These are phyloP conservation scores for Chlorencoelia australis DNA, from an alignment of 2,329 filamentous ascomycete genomes.

Conservation along the genomic window DNA sequence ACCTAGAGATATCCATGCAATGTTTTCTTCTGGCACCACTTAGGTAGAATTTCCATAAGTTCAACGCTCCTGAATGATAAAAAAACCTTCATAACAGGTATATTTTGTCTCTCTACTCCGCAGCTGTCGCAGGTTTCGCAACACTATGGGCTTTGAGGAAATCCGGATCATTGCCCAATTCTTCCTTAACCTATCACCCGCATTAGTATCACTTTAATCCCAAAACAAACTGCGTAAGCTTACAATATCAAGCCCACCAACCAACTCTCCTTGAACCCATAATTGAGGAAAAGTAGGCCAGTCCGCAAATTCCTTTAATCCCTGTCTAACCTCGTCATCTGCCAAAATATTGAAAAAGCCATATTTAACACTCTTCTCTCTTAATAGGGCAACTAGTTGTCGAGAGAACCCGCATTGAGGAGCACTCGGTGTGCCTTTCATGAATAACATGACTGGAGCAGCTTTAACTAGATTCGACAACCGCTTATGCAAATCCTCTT, in stretches of 20 bases:
- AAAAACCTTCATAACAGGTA: too few species aligned
- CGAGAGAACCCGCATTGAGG: slow-evolving; percentile 89
- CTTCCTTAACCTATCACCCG: slow-evolving; percentile 70
- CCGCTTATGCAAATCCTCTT: slow-evolving; percentile 77
- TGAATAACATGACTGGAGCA: slow-evolving; percentile 96
- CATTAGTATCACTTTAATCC: neutral
- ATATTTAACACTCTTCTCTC: slow-evolving; percentile 87
- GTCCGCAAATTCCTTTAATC: slow-evolving; percentile 93
- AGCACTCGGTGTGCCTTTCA: slow-evolving; percentile 86
- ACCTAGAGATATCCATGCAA: too few species aligned
- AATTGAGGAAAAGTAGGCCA: slow-evolving; percentile 98
- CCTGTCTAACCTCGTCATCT: slow-evolving; percentile 93
- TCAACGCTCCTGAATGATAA: too few species aligned
- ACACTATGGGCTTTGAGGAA: slow-evolving; percentile 67
- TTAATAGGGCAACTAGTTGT: slow-evolving; percentile 75
- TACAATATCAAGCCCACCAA: slow-evolving; percentile 93
- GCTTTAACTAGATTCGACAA: slow-evolving; percentile 83
- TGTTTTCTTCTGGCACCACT: too few species aligned
- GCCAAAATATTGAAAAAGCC: slow-evolving; percentile 99
- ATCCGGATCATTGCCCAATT: slow-evolving; percentile 70
- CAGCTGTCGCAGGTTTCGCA: slow-evolving; percentile 4
- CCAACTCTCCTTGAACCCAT: slow-evolving; percentile 81
- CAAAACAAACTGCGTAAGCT: slow-evolving; percentile 30
- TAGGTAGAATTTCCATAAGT: too few species aligned
- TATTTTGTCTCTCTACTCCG: slow-evolving; percentile 1